These are phyloP conservation scores for Tricholoma sp. DNA, from an alignment of 768 basidiomycete genomes.

Conservation along the genomic window DNA sequence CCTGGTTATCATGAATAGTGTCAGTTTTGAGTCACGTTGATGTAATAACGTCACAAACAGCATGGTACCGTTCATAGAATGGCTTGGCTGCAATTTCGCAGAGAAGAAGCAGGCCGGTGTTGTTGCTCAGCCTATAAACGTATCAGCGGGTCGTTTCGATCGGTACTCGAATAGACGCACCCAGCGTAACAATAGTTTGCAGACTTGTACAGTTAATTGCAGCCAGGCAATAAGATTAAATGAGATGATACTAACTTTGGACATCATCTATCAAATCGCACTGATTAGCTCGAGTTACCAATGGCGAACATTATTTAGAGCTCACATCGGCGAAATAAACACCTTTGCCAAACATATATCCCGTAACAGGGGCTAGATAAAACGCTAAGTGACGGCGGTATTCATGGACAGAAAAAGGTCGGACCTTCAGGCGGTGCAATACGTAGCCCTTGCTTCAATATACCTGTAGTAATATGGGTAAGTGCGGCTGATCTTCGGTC, in stretches of 20 bases:
- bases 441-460: constrained; percentile 55
- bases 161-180: constrained; percentile 24
- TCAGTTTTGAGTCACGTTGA: not conserved
- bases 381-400: not conserved
- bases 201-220: constrained; percentile 29
- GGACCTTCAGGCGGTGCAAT: constrained; percentile 62
- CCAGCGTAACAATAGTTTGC: constrained; percentile 50
- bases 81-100: constrained; percentile 59
- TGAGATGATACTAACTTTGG: constrained; percentile 36
- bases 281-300: not conserved
- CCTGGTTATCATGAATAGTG: constrained; percentile 10
- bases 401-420: not conserved
- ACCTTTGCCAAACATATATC: constrained; percentile 67
- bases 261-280: constrained; percentile 46
- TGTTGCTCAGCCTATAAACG: constrained; percentile 38
- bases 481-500: not conserved
- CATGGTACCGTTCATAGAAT: constrained; percentile 40
- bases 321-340: constrained; percentile 61
- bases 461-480: constrained; percentile 28
- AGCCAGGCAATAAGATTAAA: not conserved
- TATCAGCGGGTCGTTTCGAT: constrained; percentile 2
- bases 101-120: constrained; percentile 50
- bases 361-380: constrained; percentile 41
- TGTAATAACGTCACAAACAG: constrained; percentile 22
- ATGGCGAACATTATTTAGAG: not conserved